Base-by-base conservation (phyloP, 495 filamentous ascomycete species). In the Daldinia vernicosa region DNA sequence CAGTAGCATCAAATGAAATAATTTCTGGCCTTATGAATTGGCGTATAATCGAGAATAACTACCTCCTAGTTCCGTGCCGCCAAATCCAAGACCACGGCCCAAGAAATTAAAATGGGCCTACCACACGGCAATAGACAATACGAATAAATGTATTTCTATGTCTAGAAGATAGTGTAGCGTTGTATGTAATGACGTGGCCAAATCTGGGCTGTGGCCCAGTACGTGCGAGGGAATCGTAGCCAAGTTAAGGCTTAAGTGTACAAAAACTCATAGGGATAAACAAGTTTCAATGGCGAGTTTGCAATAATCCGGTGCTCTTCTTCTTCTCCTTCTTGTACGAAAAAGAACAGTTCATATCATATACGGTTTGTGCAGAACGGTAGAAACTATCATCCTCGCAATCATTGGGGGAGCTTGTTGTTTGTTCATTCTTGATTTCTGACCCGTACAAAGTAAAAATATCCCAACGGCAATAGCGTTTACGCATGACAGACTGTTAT, bases 401-500 rank as follows among this genome's bases (percentile, higher is more conserved):
- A 19, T 24, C 43, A 12, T 22, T 22, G 9, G 43, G 43, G 8
- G 26, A 22, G 54, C 5, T 12, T 53, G 3, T 28, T 45, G 14
- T 60, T 53, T 17, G 35, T 22, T 63, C 26, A 28, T 22, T 63
- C 26, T 53, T 17, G 53, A 17, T 19, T 22, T 6, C 9, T 33
- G 1, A 30, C n/a, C 17, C 8, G 30, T 19, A 39, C 51, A 27
- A 53, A 45, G 50, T 30, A 50, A 32, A 28, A 43, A 65, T 50
- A 55, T 30, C 19, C 12, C 22, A 24, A 60, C 47, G 56, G 60
- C 37, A 70, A 45, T 6, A 27, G 66, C 43, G 66, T 52, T 19
- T 68, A 30, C 54, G 12, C 15, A 30, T 61, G 35, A 9, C 9
- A 47, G 22, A 60, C 32, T 60, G 33, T 19, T 11, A 47, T 43